Evolutionary conservation across 2,329 filamentous ascomycete species (phyloP).

Genomic region (Ceratocystiopsis sp.): DNA sequence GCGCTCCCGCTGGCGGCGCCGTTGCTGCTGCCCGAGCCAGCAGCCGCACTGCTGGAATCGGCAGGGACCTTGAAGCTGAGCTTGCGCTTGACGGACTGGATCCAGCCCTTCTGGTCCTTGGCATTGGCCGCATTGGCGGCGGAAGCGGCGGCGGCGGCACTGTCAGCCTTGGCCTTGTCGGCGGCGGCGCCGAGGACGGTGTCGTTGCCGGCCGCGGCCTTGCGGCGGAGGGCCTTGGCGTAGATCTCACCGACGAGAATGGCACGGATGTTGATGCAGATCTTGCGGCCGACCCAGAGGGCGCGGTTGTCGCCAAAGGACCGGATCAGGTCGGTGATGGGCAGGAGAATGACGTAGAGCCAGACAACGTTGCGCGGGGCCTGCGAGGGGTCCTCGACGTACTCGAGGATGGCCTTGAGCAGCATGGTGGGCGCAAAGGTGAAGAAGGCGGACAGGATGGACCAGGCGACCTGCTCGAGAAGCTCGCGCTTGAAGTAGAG

Average conservation of each 20-base stretch:
- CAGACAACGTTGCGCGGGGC: slow-evolving; percentile 78
- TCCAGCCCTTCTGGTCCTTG: slow-evolving; percentile 16
- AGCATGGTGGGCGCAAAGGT: slow-evolving; percentile 86
- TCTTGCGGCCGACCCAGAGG: slow-evolving; percentile 83
- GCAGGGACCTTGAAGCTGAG: slow-evolving; percentile 37
- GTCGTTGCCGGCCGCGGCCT: slow-evolving; percentile 65
- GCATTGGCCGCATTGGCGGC: slow-evolving; percentile 18
- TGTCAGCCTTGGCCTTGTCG: slow-evolving; percentile 16
- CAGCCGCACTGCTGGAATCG: slow-evolving; percentile 24
- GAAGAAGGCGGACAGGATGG: slow-evolving; percentile 61
- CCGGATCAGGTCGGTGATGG: slow-evolving; percentile 63
- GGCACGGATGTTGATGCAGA: slow-evolving; percentile 81
- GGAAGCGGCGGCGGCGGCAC: slow-evolving; percentile 26
- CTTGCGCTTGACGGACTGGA: slow-evolving; percentile 34
- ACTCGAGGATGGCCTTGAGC: slow-evolving; percentile 79
- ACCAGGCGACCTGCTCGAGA: slow-evolving; percentile 63
- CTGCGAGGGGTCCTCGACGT: slow-evolving; percentile 65
- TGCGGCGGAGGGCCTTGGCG: slow-evolving; percentile 81
- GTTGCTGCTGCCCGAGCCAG: slow-evolving; percentile 26
- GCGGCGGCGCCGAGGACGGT: slow-evolving; percentile 46
- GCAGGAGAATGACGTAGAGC: slow-evolving; percentile 86
- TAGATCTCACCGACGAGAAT: slow-evolving; percentile 98
- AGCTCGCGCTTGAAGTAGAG: slow-evolving; percentile 69
- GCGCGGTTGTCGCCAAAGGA: slow-evolving; percentile 74
- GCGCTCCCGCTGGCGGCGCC: slow-evolving; percentile 6